phyloP scores from a whole-genome alignment of 2,329 filamentous ascomycete species.

The Talaromyces atroroseus region DNA sequence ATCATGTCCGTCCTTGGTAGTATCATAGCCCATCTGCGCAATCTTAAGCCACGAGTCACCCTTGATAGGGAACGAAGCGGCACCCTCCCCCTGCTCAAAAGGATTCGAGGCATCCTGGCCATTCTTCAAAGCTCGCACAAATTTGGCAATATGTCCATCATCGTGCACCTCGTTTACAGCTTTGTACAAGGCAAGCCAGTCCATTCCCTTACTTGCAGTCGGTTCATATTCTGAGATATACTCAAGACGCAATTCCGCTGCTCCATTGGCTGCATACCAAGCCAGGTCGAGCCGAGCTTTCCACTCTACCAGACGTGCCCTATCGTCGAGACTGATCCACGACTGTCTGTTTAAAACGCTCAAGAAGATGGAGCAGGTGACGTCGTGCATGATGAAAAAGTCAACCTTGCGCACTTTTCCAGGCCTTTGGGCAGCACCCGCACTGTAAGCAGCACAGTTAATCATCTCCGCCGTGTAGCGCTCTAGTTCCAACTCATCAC shows the following conservation, averaged over 20 bases:
- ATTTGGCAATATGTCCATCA: constrained; percentile 34
- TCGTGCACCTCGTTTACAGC: constrained; percentile 23
- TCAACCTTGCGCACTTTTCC: constrained; percentile 4
- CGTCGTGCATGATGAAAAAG: constrained; percentile 22
- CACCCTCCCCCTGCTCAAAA: constrained; percentile 17
- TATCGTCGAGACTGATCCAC: constrained; percentile 29
- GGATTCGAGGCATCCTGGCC: constrained; percentile 19
- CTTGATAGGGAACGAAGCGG: constrained; percentile 16
- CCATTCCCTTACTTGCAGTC: constrained; percentile 20
- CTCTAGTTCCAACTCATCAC: neutral
- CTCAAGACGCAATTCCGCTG: constrained; percentile 17
- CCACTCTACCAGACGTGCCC: constrained; percentile 21
- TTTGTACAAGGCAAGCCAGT: constrained; percentile 25
- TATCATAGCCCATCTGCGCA: constrained; percentile 18
- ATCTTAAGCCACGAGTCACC: constrained; percentile 23
- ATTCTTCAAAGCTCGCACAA: constrained; percentile 30
- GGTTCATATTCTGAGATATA: too few relatives aligned
- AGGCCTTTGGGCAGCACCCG: constrained; percentile 2
- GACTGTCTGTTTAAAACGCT: constrained; percentile 23
- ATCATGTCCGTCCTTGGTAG: constrained; percentile 15
- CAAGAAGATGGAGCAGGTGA: constrained; percentile 31
- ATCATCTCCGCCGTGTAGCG: constrained; percentile 9
- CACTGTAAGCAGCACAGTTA: neutral
- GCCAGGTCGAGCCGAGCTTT: constrained; percentile 21
- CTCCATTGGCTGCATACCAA: constrained; percentile 19